Conservation (phyloP, 495 filamentous ascomycete species). For the Annulohypoxylon bovei region DNA sequence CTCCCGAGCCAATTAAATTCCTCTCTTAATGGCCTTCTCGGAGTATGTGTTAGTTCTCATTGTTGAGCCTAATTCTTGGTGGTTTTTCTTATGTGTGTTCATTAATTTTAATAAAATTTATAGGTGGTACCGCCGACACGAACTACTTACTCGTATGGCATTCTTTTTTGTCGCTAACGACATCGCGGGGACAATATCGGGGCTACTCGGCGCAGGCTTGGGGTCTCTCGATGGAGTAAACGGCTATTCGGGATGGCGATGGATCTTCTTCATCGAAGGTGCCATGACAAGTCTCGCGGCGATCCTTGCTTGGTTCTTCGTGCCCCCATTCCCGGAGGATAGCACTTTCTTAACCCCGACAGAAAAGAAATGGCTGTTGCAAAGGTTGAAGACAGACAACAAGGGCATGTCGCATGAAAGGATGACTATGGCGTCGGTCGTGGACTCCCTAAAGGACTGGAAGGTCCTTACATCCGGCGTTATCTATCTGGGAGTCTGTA, state of each 20-base stretch:
- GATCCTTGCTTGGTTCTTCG: constrained; percentile 1
- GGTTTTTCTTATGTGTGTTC: neutral
- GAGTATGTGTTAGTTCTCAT: too few relatives aligned
- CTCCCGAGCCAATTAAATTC: neutral
- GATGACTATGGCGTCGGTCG: neutral
- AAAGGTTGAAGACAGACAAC: neutral
- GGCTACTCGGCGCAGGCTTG: neutral
- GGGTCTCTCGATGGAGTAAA: neutral
- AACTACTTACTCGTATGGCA: constrained; percentile 5
- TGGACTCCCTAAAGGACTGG: constrained; percentile 4
- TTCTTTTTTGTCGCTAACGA: constrained; percentile 9
- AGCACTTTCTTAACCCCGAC: constrained; percentile 1
- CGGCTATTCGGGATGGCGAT: constrained; percentile 5
- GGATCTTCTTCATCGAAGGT: constrained; percentile 6
- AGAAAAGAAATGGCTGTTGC: constrained; percentile 2
- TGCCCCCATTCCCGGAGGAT: neutral
- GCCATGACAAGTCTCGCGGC: neutral
- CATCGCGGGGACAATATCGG: constrained; percentile 5
- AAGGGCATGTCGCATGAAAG: constrained; percentile 8
- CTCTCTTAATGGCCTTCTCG: too few relatives aligned
- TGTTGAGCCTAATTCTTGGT: too few relatives aligned
- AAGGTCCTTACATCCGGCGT: constrained; percentile 8
- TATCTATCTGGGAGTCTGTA: neutral
- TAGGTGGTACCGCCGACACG: constrained; percentile 4
- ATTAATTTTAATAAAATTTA: neutral